Percentiles rank a stretch among this genome's conserved stretches.
phyloP scores from a whole-genome alignment of 495 filamentous ascomycete species.

The Hypoxylon rickii region DNA sequence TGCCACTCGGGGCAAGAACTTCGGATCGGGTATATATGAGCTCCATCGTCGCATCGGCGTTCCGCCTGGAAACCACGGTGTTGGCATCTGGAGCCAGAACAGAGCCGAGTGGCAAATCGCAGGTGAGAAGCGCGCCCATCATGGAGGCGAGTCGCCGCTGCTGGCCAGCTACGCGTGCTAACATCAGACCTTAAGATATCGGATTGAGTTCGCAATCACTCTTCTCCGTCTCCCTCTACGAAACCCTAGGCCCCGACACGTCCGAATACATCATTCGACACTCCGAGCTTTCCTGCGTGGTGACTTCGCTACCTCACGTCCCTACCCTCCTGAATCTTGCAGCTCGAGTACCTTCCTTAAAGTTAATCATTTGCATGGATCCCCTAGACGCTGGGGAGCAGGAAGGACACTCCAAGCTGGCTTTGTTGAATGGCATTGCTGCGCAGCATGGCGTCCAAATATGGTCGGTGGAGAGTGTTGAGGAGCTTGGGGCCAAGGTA shows the following conservation, averaged over 20 bases:
- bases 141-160: background rate
- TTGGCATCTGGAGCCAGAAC: conserved; percentile 96
- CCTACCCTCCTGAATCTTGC: conserved; percentile 85
- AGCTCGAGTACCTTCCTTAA: conserved; percentile 74
- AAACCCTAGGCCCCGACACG: conserved; percentile 87
- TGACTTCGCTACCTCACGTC: conserved; percentile 82
- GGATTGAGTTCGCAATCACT: conserved; percentile 87
- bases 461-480: conserved; percentile 73
- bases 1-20: conserved; percentile 76
- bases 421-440: conserved; percentile 74
- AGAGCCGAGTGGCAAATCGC: conserved; percentile 97
- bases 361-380: conserved; percentile 88
- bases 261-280: conserved; percentile 97
- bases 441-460: conserved; percentile 73
- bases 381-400: conserved; percentile 81
- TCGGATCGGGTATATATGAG: conserved; percentile 86
- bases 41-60: conserved; percentile 74
- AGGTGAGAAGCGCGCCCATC: conserved; percentile 52
- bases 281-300: conserved; percentile 72
- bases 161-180: conserved; percentile 4
- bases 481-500: conserved; percentile 72
- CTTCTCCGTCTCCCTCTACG: conserved; percentile 92
- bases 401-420: conserved; percentile 75
- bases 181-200: conserved; percentile 66
- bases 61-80: conserved; percentile 70